Evolutionary conservation across 257 asterid genomes (phyloP).

Genomic region (Solanum appendiculatum): DNA sequence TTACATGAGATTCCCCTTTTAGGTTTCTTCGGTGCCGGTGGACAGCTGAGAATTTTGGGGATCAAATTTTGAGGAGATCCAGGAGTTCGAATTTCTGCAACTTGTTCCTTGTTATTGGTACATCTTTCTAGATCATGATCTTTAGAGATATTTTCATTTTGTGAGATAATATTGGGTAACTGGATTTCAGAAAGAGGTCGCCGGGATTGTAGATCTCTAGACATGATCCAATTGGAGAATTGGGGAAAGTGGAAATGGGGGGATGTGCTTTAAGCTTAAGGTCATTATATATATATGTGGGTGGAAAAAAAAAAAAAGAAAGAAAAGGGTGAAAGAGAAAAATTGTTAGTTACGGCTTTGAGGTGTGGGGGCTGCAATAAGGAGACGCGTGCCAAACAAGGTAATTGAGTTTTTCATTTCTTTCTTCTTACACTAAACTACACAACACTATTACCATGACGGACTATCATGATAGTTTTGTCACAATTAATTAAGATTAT

Average conservation of each 20-base stretch:
- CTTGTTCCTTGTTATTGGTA: neutral
- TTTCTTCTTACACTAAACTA: neutral
- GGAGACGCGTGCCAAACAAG: constrained; percentile 34
- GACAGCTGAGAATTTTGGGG: constrained; percentile 33
- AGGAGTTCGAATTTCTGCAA: constrained; percentile 33
- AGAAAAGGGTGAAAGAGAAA: neutral
- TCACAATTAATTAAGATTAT: neutral
- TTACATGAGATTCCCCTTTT: constrained; percentile 29
- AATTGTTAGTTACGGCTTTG: neutral
- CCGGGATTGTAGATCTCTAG: constrained; percentile 35
- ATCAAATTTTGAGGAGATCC: constrained; percentile 35
- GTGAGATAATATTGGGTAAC: constrained; percentile 20
- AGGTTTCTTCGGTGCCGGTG: constrained; percentile 55
- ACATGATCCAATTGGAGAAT: constrained; percentile 15
- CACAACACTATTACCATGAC: neutral
- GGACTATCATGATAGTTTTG: neutral
- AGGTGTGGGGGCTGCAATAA: constrained; percentile 4
- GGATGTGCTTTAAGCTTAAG: neutral
- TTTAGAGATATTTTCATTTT: neutral
- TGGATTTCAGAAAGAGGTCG: constrained; percentile 1
- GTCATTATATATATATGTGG: neutral
- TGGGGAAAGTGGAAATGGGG: neutral
- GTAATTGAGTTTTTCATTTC: constrained; percentile 18
- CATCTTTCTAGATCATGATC: neutral
- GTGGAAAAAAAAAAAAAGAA: neutral